A percentile compares a stretch with the other conserved stretches of the same genome.
These are phyloP conservation scores for Vanrija sp. DNA, from an alignment of 1,284 basidiomycete species.

Conservation along the genomic window DNA sequence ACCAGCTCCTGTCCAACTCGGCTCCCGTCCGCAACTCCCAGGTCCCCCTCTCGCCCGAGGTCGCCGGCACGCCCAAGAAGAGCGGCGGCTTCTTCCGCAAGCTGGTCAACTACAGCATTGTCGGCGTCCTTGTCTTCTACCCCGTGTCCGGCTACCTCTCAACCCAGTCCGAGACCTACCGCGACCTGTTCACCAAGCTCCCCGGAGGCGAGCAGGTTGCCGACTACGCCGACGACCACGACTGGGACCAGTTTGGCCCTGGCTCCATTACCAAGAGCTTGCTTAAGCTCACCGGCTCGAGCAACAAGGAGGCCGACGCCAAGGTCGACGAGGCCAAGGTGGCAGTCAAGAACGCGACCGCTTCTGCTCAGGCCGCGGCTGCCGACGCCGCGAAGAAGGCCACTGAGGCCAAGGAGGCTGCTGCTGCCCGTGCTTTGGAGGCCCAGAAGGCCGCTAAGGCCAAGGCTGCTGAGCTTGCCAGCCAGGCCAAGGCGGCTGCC, in stretches of 20 bases:
- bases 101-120: constrained; percentile 47
- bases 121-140: constrained; percentile 51
- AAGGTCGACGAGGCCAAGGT: constrained; percentile 17
- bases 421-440: constrained; percentile 22
- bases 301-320: constrained; percentile 47
- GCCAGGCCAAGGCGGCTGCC: constrained; percentile 3
- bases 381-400: constrained; percentile 40
- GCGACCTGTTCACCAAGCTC: constrained; percentile 55
- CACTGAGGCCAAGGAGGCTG: constrained; percentile 10
- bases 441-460: constrained; percentile 48
- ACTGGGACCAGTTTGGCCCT: constrained; percentile 59
- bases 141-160: constrained; percentile 48
- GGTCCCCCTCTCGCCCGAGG: constrained; percentile 17
- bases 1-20: constrained; percentile 29
- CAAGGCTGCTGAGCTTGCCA: constrained; percentile 37
- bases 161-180: constrained; percentile 49
- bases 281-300: constrained; percentile 45
- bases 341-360: constrained; percentile 21
- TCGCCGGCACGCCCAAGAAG: constrained; percentile 18
- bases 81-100: constrained; percentile 34
- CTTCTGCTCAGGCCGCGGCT: constrained; percentile 36
- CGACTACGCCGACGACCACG: constrained; percentile 71
- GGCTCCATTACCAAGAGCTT: constrained; percentile 61
- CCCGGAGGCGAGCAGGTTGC: constrained; percentile 66
- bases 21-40: constrained; percentile 22